These are phyloP conservation scores for Chlamydomonas schloesseri DNA, from an alignment of 139 green algal genomes.

Conservation along the genomic window DNA sequence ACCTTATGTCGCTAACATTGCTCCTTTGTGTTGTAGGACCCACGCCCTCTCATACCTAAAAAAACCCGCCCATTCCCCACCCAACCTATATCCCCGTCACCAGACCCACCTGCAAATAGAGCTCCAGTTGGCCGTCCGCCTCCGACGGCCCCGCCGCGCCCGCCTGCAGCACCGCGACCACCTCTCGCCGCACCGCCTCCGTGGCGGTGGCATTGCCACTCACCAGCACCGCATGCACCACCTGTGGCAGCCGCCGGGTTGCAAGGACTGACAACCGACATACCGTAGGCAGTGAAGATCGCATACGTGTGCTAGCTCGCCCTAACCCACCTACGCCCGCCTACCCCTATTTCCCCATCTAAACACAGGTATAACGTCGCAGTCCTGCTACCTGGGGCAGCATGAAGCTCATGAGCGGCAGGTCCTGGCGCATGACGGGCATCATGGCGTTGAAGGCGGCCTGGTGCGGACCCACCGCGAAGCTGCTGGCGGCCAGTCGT, in stretches of 20 bases:
- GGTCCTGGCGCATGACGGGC: slow-evolving; percentile 78
- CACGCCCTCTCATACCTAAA: no score
- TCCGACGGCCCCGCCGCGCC: slow-evolving; percentile 13
- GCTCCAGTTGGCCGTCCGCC: slow-evolving; percentile 63
- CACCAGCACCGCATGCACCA: slow-evolving; percentile 31
- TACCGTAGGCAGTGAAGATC: background rate
- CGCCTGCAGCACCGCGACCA: slow-evolving; percentile 52
- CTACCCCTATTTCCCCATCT: background rate
- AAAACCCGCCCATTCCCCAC: no score
- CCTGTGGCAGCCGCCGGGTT: background rate
- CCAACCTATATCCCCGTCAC: no score
- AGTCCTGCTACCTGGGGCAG: slow-evolving; percentile 80
- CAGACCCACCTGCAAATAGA: slow-evolving; percentile 55
- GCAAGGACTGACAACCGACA: no score
- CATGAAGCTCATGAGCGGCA: slow-evolving; percentile 84
- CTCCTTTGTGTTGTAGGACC: no score
- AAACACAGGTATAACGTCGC: no score
- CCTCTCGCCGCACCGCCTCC: slow-evolving; percentile 40
- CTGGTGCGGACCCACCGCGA: slow-evolving; percentile 42
- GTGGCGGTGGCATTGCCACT: background rate
- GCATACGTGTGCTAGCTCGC: no score
- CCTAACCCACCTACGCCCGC: no score
- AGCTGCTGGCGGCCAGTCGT: background rate
- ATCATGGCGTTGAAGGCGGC: slow-evolving; percentile 74
- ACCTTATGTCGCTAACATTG: no score